These are phyloP conservation scores for Phaffia rhodozyma DNA, from an alignment of 1,284 basidiomycete genomes.

Conservation along the genomic window DNA sequence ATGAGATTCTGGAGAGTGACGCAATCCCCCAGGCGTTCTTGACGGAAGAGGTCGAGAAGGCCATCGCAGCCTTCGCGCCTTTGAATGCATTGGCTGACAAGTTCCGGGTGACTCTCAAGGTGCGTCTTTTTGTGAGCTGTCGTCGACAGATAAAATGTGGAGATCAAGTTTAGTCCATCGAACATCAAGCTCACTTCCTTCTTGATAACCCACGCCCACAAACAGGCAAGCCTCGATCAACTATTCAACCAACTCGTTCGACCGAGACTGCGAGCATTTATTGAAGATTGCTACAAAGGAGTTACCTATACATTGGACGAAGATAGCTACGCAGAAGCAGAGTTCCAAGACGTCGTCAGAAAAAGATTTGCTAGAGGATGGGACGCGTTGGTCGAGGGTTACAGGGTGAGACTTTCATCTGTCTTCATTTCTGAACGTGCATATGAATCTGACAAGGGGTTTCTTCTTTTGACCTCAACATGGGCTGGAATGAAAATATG, in stretches of 20 bases:
- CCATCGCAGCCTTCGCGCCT: slow-evolving; percentile 39
- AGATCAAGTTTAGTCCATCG: background rate
- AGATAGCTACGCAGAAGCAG: slow-evolving; percentile 65
- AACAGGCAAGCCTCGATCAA: slow-evolving; percentile 73
- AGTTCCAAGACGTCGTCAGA: slow-evolving; percentile 70
- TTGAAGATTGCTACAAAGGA: slow-evolving; percentile 80
- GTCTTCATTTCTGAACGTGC: background rate
- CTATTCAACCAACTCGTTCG: slow-evolving; percentile 85
- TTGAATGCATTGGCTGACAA: slow-evolving; percentile 48
- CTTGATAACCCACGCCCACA: background rate
- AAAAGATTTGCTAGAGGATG: slow-evolving; percentile 77
- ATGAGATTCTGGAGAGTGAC: slow-evolving; percentile 51
- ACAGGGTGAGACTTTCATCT: slow-evolving; percentile 47
- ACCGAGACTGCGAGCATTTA: slow-evolving; percentile 66
- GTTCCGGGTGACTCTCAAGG: slow-evolving; percentile 59
- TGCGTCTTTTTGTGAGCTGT: slow-evolving; percentile 31
- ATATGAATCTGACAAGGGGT: background rate
- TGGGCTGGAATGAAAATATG: background rate
- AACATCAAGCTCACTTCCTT: background rate
- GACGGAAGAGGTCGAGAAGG: slow-evolving; percentile 44
- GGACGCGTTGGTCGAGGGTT: slow-evolving; percentile 71
- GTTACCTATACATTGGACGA: slow-evolving; percentile 81
- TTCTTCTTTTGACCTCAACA: background rate
- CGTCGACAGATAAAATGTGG: background rate
- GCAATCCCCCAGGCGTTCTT: slow-evolving; percentile 58